Percentiles rank a stretch among this genome's conserved stretches.
These are phyloP conservation scores for Teunomyces kruisii DNA, from an alignment of 805 yeast species.

Conservation along the genomic window DNA sequence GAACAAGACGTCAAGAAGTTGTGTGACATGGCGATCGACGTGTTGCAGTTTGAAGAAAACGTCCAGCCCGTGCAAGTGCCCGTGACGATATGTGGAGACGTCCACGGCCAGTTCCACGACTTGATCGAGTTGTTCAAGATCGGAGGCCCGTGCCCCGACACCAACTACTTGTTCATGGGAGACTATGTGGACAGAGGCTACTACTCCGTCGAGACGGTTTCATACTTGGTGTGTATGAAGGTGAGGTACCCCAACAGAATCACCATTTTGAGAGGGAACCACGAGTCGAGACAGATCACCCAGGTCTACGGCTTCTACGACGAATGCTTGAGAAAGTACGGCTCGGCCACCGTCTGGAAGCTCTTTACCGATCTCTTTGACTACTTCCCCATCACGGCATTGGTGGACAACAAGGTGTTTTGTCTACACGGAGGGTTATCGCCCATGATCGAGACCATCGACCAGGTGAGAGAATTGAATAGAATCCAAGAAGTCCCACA, in stretches of 20 bases:
- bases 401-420: slow-evolving; percentile 86
- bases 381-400: slow-evolving; percentile 89
- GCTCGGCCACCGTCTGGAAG: slow-evolving; percentile 92
- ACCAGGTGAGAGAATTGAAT: slow-evolving; percentile 86
- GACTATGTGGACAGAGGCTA: slow-evolving; percentile 90
- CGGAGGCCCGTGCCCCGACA: slow-evolving; percentile 62
- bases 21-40: slow-evolving; percentile 90
- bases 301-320: slow-evolving; percentile 96
- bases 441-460: slow-evolving; percentile 91
- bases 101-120: slow-evolving; percentile 96
- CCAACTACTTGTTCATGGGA: slow-evolving; percentile 49
- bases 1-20: slow-evolving; percentile 78
- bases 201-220: slow-evolving; percentile 88
- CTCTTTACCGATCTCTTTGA: slow-evolving; percentile 88
- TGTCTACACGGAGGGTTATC: slow-evolving; percentile 94
- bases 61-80: slow-evolving; percentile 96
- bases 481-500: slow-evolving; percentile 96
- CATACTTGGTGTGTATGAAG: slow-evolving; percentile 86
- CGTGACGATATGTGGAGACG: slow-evolving; percentile 96
- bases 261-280: slow-evolving; percentile 91
- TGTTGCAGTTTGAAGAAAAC: slow-evolving; percentile 86
- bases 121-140: slow-evolving; percentile 88
- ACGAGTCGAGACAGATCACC: slow-evolving; percentile 93
- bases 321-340: slow-evolving; percentile 91
- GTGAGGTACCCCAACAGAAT: slow-evolving; percentile 89